Conservation (phyloP, 2,329 filamentous ascomycete species). For the Beauveria caledonica region DNA sequence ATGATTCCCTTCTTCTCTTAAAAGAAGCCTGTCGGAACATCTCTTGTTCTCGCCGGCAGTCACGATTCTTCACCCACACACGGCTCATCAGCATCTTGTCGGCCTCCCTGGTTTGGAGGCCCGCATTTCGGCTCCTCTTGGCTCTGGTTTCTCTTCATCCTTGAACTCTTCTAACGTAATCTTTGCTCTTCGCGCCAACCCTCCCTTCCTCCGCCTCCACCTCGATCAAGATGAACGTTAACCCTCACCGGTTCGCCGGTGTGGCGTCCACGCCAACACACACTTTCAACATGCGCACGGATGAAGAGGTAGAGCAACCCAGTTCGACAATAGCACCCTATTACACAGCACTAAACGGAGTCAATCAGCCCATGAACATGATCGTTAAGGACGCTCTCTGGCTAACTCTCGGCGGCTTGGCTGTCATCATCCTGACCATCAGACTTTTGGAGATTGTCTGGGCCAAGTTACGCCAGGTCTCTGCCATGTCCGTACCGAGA, state of each 20-base stretch:
- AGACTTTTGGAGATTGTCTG: conserved; percentile 46
- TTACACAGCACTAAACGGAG: conserved; percentile 48
- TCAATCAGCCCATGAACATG: conserved; percentile 51
- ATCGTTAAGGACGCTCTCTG: conserved; percentile 50
- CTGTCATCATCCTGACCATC: conserved; percentile 43
- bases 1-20: conserved; percentile 5
- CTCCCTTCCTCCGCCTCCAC: background rate
- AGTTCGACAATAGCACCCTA: conserved; percentile 47
- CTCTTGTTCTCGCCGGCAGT: background rate
- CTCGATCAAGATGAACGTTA: conserved; percentile 17
- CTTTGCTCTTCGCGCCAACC: conserved; percentile 6
- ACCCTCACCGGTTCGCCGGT: conserved; percentile 24
- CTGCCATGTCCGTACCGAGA: conserved; percentile 45
- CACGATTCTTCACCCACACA: background rate
- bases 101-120: conserved; percentile 10
- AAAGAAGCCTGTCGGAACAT: background rate
- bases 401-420: conserved; percentile 52
- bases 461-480: conserved; percentile 50
- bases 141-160: background rate
- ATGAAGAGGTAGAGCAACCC: conserved; percentile 22
- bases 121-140: background rate
- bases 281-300: conserved; percentile 19
- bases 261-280: conserved; percentile 21
- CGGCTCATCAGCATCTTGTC: conserved; percentile 1
- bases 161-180: background rate